Base-by-base conservation (phyloP, 805 yeast species). In the Komagataella kurtzmanii region DNA sequence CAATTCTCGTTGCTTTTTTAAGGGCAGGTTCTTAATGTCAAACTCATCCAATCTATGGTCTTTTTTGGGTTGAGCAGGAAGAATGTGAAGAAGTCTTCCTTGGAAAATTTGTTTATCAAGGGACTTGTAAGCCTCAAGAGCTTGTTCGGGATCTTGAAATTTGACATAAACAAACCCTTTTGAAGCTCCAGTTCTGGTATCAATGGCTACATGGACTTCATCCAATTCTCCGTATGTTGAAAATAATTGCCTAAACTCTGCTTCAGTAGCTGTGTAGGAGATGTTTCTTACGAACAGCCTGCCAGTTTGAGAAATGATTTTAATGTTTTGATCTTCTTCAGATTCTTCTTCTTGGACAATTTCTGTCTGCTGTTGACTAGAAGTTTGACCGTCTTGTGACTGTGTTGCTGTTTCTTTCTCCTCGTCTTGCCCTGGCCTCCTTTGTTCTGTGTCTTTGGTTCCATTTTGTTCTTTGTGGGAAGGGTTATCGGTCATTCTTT, bases 171-270 rank as follows among this genome's bases (percentile, higher is more conserved):
- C 96, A 65, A 88, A 88, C 0, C 99, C 99, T 66, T 93, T 93
- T 1, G 96, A 84, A 58, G 81, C 78, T 8, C 95, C 95, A 0
- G 95, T 87, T 68, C 93, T 79, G 3, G 95, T 83, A 62, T 91
- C 98, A 44, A 89, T 65, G 1, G 99, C 97, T 59, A 93, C 73
- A 65, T 93, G 99, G 1, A 88, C 96, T 67, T 93, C 98, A 56
- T 82, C 87, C 44, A 89, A 64, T 5, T 69, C 68, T 7, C 99
- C 99, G 63, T 69, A 93, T 3, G 71, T 63, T 4, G 73, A 55
- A 60, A 93, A 90, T 21, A 89, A 69, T 2, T 73, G 68, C 36
- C 70, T 67, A 63, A 90, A 84, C 51, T 93, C 98, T 0, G 77
- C 79, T 62, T 90, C 97, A 0, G 85, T 75, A 8, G 96, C 79